phyloP scores from a whole-genome alignment of 192 early-diverging fungal species.

The Backusella psychrophila region DNA sequence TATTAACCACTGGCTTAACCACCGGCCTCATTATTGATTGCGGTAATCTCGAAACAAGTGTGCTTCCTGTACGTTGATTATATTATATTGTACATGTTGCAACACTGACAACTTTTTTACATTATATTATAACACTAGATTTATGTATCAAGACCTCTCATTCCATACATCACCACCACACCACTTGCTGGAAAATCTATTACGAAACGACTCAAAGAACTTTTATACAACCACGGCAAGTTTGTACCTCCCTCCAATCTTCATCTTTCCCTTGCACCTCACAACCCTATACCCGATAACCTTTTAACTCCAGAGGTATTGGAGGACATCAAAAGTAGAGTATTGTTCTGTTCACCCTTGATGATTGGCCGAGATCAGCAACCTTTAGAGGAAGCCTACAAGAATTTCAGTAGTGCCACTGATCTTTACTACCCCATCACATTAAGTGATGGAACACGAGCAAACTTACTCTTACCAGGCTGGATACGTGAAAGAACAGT shows the following conservation, averaged over 20 bases:
- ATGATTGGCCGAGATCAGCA: conserved; percentile 31
- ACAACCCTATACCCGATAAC: conserved; percentile 39
- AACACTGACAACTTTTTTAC: too few species aligned
- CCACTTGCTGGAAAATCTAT: conserved; percentile 67
- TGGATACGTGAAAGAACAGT: conserved; percentile 84
- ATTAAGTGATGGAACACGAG: conserved; percentile 35
- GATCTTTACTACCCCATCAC: conserved; percentile 47
- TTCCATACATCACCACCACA: conserved; percentile 58
- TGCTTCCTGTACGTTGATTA: conserved; percentile 66
- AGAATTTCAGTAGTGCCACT: conserved; percentile 45
- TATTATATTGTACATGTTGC: too few species aligned
- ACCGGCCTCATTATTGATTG: conserved; percentile 88
- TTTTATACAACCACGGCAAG: conserved; percentile 56
- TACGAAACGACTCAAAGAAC: conserved; percentile 52
- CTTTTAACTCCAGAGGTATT: conserved; percentile 52
- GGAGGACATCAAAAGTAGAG: conserved; percentile 66
- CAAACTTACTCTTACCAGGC: conserved; percentile 63
- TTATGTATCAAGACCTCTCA: conserved; percentile 64
- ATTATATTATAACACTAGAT: conserved; percentile 40
- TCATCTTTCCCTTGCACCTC: conserved; percentile 33
- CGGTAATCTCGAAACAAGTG: conserved; percentile 73
- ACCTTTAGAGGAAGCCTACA: conserved; percentile 40
- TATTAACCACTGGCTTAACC: conserved; percentile 72
- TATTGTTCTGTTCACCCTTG: conserved; percentile 58
- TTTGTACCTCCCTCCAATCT: conserved; percentile 45